Evolutionary conservation across 2,329 filamentous ascomycete genomes (phyloP).

Genomic region (Scopulariopsis brevicaulis): DNA sequence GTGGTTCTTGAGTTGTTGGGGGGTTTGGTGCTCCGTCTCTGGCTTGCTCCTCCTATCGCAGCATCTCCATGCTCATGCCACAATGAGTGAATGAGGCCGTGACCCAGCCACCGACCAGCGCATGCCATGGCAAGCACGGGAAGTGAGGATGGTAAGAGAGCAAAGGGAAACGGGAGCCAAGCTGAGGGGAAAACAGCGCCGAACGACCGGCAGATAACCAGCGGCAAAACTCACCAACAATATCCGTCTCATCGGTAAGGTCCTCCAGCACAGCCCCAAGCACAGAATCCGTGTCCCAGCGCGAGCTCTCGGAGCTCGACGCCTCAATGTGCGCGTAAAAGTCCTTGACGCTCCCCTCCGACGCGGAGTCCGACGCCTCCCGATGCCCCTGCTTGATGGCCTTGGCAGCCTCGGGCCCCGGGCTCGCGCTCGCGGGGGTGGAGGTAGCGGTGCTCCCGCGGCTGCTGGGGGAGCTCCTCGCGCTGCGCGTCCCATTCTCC

Average conservation of each 20-base stretch:
- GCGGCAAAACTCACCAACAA: neutral
- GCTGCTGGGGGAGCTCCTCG: neutral
- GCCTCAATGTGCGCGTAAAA: neutral
- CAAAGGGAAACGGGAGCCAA: neutral
- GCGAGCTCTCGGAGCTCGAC: neutral
- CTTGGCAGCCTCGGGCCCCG: neutral
- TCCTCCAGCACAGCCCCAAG: neutral
- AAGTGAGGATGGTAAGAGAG: neutral
- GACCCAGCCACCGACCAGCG: neutral
- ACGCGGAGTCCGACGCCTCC: neutral
- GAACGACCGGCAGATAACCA: neutral
- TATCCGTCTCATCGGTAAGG: neutral
- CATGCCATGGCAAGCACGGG: neutral
- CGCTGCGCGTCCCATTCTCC: neutral
- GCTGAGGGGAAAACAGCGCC: neutral
- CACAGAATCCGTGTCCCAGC: neutral
- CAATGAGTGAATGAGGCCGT: neutral
- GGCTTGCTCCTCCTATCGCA: neutral
- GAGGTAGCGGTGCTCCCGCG: neutral
- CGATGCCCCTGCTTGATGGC: neutral
- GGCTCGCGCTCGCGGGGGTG: neutral
- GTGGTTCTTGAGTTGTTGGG: conserved; percentile 4
- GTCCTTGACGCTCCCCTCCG: neutral
- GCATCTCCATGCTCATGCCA: neutral
- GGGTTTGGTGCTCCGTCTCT: neutral